Conservation (phyloP, 2,329 filamentous ascomycete genomes). For the Aspergillus sp. region DNA sequence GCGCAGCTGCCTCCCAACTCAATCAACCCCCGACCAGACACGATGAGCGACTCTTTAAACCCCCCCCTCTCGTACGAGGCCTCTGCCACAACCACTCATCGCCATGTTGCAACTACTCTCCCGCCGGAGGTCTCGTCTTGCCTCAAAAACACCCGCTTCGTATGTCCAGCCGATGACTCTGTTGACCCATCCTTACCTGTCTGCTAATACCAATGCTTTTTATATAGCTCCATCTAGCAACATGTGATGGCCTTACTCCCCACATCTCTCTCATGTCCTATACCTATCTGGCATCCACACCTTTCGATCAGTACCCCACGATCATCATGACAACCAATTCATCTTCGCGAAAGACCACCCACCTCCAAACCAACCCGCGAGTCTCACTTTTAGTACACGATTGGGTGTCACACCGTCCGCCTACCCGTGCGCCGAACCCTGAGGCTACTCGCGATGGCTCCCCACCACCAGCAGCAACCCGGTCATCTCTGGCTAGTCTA, state of each 20-base stretch:
- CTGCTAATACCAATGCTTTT: slow-evolving; percentile 2
- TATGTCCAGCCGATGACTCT: slow-evolving; percentile 47
- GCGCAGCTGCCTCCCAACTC: not conserved
- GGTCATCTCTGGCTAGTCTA: slow-evolving; percentile 76
- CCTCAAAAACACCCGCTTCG: slow-evolving; percentile 91
- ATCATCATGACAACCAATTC: slow-evolving; percentile 93
- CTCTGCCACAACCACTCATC: slow-evolving; percentile 71
- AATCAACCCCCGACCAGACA: not conserved
- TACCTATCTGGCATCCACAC: slow-evolving; percentile 84
- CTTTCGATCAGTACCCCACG: slow-evolving; percentile 68
- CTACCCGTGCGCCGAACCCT: slow-evolving; percentile 60
- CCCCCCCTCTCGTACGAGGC: slow-evolving; percentile 73
- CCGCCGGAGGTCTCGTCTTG: slow-evolving; percentile 86
- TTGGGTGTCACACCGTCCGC: slow-evolving; percentile 91
- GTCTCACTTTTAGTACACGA: slow-evolving; percentile 96
- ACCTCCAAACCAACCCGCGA: slow-evolving; percentile 78
- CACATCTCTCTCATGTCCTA: slow-evolving; percentile 99
- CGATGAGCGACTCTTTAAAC: slow-evolving; percentile 52
- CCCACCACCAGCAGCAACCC: slow-evolving; percentile 60
- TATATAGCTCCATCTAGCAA: slow-evolving; percentile 86
- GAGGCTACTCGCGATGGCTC: slow-evolving; percentile 60
- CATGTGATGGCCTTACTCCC: slow-evolving; percentile 76
- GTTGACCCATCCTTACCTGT: slow-evolving; percentile 5
- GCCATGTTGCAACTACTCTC: slow-evolving; percentile 66
- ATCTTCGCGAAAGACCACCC: slow-evolving; percentile 68